Base-by-base conservation (phyloP, 352 stramenopile genomes). In the Globisporangium barbulae region DNA sequence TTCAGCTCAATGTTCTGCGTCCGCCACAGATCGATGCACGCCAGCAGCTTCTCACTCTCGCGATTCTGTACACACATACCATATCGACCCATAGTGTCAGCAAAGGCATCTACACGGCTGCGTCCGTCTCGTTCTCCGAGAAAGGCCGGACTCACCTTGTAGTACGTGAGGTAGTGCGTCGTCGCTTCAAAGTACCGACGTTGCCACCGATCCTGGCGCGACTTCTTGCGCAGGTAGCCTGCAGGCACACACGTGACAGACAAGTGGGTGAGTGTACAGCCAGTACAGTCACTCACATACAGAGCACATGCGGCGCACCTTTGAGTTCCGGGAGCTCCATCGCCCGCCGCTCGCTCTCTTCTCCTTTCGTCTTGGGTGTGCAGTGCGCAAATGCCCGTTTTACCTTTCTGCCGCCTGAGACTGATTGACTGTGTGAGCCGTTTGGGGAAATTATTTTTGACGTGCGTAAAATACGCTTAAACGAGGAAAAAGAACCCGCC, bases 141-240 rank as follows among this genome's bases (percentile, higher is more conserved):
- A 33, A 45, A 63, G 17, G 6, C 41, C 21, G 1, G 37, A 21
- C 60, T 47, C 45, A 96, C 89, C 89, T 99, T 99, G 81, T 99
- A 99, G 79, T 99, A 99, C 12, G 96, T 98, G 30, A 99, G 79
- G 74, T 98, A 98, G 78, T 98, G 92, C 53, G 96, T 98, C 60
- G 98, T 98, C 19, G 93, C 98, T 81, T 99, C 97, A 72, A 99
- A 99, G 81, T 97, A 99, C 56, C 97, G 89, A 55, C 94, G 96
- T 72, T 99, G 97, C 96, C 96, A 98, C 45, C 89, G 87, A 44
- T 94, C 88, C 68, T 96, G 87, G 57, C 91, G 89, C 59, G 91
- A 95, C 66, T 97, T 97, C 75, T 98, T 98, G 70, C 91, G 83
- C 74, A 98, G 75, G 72, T 97, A 97, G 49, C 91, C 90, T 95